Evolutionary conservation across 257 asterid species (phyloP), one percentile per base, ranked within the genome.

Genomic region (Primulina huaijiensis): DNA sequence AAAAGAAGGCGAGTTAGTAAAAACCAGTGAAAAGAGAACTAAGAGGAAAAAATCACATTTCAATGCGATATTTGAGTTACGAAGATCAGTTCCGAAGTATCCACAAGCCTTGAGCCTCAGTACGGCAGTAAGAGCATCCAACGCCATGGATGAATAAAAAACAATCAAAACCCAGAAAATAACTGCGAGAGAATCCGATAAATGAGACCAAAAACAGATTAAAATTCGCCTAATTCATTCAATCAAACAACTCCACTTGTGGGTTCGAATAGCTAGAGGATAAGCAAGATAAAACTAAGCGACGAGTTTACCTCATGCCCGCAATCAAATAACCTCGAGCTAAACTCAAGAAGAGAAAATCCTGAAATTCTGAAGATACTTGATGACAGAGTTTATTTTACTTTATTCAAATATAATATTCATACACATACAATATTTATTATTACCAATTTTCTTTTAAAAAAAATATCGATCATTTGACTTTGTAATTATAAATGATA

Each of bases 21-120:
- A 7, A 31, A 38, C n/a, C 20, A 19, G 72, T 34, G 33, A 29
- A 19, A 27, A 9, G 35, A 34, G 38, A 79, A 33, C 10, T 25
- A n/a, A 50, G 31, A 27, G 7, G 7, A 6, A 67, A 7, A 59
- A 43, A 43, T 70, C 57, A 20, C 37, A 40, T 58, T 75, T 43
- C 33, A 20, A 57, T 8, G 35, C 53, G 61, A 65, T 25, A 57
- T 55, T 70, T n/a, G 80, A 73, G 75, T 56, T 65, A 68, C 19
- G 23, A 37, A 80, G 67, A 57, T 69, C 67, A 74, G 69, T 81
- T 60, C 95, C 90, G 56, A 86, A 85, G 61, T 85, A 46, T 64
- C 73, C 88, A 74, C 77, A 67, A 43, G 79, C 73, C 77, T 74
- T 84, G 57, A 80, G 69, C 67, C 81, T 82, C 59, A 82, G 74